Evolutionary conservation across 441 rosid genomes (phyloP), one percentile per base, ranked within the genome.

Genomic region (Rhodomyrtus psidioides): DNA sequence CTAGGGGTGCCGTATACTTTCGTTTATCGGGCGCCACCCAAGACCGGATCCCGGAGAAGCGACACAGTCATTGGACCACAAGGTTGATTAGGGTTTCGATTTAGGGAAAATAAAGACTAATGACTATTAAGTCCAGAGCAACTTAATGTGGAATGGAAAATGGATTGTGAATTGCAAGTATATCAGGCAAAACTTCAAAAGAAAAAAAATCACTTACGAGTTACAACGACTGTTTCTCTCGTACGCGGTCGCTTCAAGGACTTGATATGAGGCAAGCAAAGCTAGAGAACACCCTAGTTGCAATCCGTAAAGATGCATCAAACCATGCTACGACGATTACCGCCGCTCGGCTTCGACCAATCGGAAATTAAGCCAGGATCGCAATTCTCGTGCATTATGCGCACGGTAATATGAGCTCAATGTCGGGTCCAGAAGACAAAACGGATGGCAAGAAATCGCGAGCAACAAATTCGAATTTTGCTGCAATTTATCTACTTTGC

Each of bases 231-330:
- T 34, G 0, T 9, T 12, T 34, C 76, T 65, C 46, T 34, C 15
- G 16, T 9, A 6, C 2, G n/a, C 4, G 34, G 0, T 65, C 2
- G n/a, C n/a, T 21, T 65, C 76, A 9, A 65, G 26, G 76, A 65
- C 76, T 65, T 34, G 7, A 17, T 30, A 9, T 9, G 76, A 19
- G 8, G 46, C 26, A 0, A 34, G 76, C 34, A 34, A 34, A 34
- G 21, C 6, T 23, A 56, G 59, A 24, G 59, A 24, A 10, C 27
- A 24, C 24, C 59, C 27, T 56, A 56, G 27, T 24, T 10, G 46
- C 42, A 65, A 5, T 65, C 14, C 42, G 17, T 28, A 28, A 8
- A 28, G 42, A 60, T 2, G 0, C 0, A 16, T 16, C 0, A 9
- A 7, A 4, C 53, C 8, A 65, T 5, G 76, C 49, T 19, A 19